These are phyloP conservation scores for Pholiota molesta DNA, from an alignment of 768 basidiomycete species.

Conservation along the genomic window DNA sequence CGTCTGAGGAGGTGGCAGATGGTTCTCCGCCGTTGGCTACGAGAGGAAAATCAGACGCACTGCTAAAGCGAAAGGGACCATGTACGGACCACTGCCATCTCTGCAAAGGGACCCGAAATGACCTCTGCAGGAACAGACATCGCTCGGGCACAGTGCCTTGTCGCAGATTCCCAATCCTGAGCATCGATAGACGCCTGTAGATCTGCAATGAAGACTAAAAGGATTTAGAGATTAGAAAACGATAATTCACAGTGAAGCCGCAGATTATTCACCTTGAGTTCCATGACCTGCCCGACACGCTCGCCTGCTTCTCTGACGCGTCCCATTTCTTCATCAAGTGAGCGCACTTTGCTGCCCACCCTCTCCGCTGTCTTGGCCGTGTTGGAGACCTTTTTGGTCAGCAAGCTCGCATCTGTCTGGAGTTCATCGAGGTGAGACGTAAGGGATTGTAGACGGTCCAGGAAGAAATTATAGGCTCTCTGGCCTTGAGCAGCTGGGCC, in stretches of 20 bases:
- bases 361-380: slow-evolving; percentile 83
- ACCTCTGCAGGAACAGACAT: slow-evolving; percentile 84
- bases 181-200: slow-evolving; percentile 77
- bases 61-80: background rate
- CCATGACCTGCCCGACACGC: slow-evolving; percentile 90
- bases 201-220: slow-evolving; percentile 41
- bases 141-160: slow-evolving; percentile 87
- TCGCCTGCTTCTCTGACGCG: slow-evolving; percentile 90
- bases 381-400: slow-evolving; percentile 62
- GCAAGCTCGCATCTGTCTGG: slow-evolving; percentile 53
- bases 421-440: slow-evolving; percentile 66
- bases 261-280: slow-evolving; percentile 74
- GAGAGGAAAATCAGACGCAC: slow-evolving; percentile 11
- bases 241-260: background rate
- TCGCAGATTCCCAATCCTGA: slow-evolving; percentile 95
- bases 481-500: slow-evolving; percentile 67
- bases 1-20: slow-evolving; percentile 83
- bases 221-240: slow-evolving; percentile 11
- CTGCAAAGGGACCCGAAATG: slow-evolving; percentile 83
- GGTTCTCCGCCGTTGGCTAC: slow-evolving; percentile 90
- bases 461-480: slow-evolving; percentile 65
- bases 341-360: slow-evolving; percentile 88
- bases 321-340: slow-evolving; percentile 92
- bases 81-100: slow-evolving; percentile 75
- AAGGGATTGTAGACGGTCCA: slow-evolving; percentile 63